Base-by-base conservation (phyloP, 2,329 filamentous ascomycete genomes). In the Stemphylium beticola region DNA sequence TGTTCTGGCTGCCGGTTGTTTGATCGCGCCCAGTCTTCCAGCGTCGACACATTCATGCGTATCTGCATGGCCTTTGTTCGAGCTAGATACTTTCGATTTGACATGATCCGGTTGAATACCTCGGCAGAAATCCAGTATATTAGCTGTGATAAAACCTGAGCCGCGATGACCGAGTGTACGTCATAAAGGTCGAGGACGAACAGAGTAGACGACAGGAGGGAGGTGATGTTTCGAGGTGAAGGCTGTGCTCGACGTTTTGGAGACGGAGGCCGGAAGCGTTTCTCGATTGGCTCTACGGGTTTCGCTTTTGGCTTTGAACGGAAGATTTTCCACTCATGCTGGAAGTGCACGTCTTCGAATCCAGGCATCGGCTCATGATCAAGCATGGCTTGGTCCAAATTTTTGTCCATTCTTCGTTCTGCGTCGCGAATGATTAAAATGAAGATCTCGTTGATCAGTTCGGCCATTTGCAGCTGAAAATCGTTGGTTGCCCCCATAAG, bases 61-160 rank as follows among this genome's bases (percentile, higher is more conserved):
- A 99, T 98, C 74, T 99, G 95, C 95, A 99, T 99, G 3, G 95
- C 95, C 76, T 99, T 99, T 15, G 95, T 99, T 48, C 95, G 85
- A 5, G 95, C 93, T 9, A 99, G 82, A 69, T 97, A 99, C 73
- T 93, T 93, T 61, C 92, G 87, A 69, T 96, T 97, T 26, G 91
- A 93, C 91, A 99, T 96, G 75, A 99, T 91, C 54, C 93, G 89
- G 75, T 99, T 99, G 80, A 99, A 99, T 8, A 98, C 85, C 76
- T 99, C 95, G 0, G 93, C 91, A 6, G 93, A 91, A 14, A 99
- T 83, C 95, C 95, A 99, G 78, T 97, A 99, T 39, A 98, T 83
- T 2, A 99, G 82, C 71, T 99, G 95, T 3, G 93, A 91, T 22
- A 97, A 80, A 53, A 98, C 92, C 72, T 99, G 95, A 1, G 92